These are phyloP conservation scores for Triangularia verruculosa DNA, from an alignment of 2,329 filamentous ascomycete genomes.

Conservation along the genomic window DNA sequence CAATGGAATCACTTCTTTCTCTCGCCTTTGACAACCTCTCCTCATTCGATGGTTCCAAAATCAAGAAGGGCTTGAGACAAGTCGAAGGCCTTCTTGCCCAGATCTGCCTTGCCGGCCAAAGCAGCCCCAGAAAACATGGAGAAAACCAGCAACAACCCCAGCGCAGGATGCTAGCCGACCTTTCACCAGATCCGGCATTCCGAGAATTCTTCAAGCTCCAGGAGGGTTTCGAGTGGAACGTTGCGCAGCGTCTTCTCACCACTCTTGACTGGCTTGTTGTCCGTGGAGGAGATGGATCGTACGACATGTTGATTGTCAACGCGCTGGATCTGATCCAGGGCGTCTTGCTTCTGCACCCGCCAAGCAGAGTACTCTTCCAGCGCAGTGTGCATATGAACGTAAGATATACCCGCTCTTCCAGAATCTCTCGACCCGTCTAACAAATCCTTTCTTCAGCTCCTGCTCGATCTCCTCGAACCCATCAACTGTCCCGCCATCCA, in stretches of 20 bases:
- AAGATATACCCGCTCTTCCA: slow-evolving; percentile 31
- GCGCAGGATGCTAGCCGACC: slow-evolving; percentile 63
- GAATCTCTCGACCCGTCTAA: background rate
- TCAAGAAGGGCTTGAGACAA: slow-evolving; percentile 89
- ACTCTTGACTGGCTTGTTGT: slow-evolving; percentile 84
- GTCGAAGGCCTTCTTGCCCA: slow-evolving; percentile 92
- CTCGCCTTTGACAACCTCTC: slow-evolving; percentile 96
- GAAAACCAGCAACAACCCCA: slow-evolving; percentile 31
- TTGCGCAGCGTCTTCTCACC: slow-evolving; percentile 78
- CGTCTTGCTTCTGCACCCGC: slow-evolving; percentile 80
- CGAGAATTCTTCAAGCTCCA: slow-evolving; percentile 95
- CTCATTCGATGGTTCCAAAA: slow-evolving; percentile 83
- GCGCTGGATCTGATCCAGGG: slow-evolving; percentile 89
- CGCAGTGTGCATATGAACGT: slow-evolving; percentile 94
- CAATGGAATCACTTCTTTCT: slow-evolving; percentile 88
- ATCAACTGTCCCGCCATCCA: slow-evolving; percentile 91
- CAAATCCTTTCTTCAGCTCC: slow-evolving; percentile 48
- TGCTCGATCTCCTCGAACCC: slow-evolving; percentile 90
- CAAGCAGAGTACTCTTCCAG: slow-evolving; percentile 81
- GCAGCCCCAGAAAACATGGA: slow-evolving; percentile 34
- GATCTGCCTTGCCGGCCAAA: slow-evolving; percentile 71
- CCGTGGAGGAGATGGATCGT: slow-evolving; percentile 75
- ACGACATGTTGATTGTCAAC: slow-evolving; percentile 83
- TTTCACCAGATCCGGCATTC: slow-evolving; percentile 83
- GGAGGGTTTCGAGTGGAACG: slow-evolving; percentile 97